Percentiles rank a stretch among this genome's conserved stretches.
Conservation (phyloP, 139 green algal species). For the Closterium sp. region DNA sequence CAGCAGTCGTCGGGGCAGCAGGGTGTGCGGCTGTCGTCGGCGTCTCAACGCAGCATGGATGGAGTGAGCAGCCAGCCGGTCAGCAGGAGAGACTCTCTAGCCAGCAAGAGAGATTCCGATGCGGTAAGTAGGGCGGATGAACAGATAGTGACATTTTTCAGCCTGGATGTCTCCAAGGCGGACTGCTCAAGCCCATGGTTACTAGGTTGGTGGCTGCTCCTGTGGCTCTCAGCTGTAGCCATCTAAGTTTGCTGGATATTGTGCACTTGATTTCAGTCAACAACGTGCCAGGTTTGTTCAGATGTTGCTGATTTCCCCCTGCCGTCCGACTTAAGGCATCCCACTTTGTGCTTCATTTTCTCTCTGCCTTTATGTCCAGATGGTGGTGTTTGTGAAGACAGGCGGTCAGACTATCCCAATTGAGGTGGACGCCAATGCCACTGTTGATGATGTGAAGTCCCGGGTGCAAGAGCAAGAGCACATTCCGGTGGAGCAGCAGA, state of each 20-base stretch:
- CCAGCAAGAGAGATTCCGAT: not conserved
- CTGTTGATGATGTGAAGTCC: not conserved
- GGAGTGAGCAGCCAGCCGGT: not conserved
- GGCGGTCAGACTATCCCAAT: not conserved
- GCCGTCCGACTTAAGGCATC: too few species aligned
- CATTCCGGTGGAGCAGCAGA: conserved; percentile 4
- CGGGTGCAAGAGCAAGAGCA: not conserved
- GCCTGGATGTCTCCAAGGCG: not conserved
- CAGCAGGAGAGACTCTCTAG: not conserved
- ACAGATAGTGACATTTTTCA: not conserved
- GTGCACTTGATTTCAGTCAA: too few species aligned
- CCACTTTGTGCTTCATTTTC: not conserved
- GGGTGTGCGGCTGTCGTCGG: not conserved
- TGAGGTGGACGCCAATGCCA: not conserved
- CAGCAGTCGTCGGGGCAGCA: not conserved
- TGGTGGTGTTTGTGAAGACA: conserved; percentile 9
- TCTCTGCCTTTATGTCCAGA: not conserved
- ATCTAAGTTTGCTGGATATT: too few species aligned
- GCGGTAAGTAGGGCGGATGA: not conserved
- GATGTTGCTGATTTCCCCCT: too few species aligned
- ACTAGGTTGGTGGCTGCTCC: not conserved
- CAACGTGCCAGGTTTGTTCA: too few species aligned
- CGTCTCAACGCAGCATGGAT: not conserved
- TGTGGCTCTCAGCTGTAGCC: not conserved
- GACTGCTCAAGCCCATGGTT: too few species aligned